Percentiles rank a stretch among this genome's conserved stretches.
phyloP scores from a whole-genome alignment of 2,329 filamentous ascomycete genomes.

The Cladophialophora yegresii region DNA sequence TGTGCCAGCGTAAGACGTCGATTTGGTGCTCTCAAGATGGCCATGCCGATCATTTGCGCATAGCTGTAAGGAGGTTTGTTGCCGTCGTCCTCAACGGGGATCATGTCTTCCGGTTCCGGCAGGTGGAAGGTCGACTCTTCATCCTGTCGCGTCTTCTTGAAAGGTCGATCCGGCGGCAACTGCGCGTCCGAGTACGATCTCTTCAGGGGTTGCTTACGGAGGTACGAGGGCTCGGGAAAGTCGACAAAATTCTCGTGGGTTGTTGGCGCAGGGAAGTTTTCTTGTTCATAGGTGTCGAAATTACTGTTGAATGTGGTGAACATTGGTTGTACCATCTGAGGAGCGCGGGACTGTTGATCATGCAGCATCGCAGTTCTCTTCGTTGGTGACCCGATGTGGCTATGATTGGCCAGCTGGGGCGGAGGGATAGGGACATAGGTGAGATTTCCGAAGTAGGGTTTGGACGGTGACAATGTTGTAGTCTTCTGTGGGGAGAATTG shows the following conservation, averaged over 20 bases:
- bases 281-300: constrained; percentile 48
- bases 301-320: constrained; percentile 54
- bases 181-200: constrained; percentile 72
- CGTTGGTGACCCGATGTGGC: constrained; percentile 53
- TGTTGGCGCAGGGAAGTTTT: constrained; percentile 50
- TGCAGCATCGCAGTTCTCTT: constrained; percentile 47
- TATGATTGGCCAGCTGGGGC: constrained; percentile 43
- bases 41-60: constrained; percentile 93
- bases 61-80: constrained; percentile 90
- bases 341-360: constrained; percentile 41
- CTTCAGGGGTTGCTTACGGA: constrained; percentile 52
- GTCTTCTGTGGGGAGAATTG: constrained; percentile 61
- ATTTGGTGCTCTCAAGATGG: constrained; percentile 81
- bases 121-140: constrained; percentile 55
- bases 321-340: constrained; percentile 47
- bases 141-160: constrained; percentile 68
- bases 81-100: constrained; percentile 78
- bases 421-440: constrained; percentile 62
- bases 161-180: constrained; percentile 67
- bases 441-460: constrained; percentile 62
- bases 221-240: constrained; percentile 51
- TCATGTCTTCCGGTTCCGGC: constrained; percentile 77
- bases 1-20: constrained; percentile 85
- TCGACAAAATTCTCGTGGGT: constrained; percentile 51
- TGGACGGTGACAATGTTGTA: constrained; percentile 63